phyloP scores from a whole-genome alignment of 768 basidiomycete genomes.

The Collybia sordida region DNA sequence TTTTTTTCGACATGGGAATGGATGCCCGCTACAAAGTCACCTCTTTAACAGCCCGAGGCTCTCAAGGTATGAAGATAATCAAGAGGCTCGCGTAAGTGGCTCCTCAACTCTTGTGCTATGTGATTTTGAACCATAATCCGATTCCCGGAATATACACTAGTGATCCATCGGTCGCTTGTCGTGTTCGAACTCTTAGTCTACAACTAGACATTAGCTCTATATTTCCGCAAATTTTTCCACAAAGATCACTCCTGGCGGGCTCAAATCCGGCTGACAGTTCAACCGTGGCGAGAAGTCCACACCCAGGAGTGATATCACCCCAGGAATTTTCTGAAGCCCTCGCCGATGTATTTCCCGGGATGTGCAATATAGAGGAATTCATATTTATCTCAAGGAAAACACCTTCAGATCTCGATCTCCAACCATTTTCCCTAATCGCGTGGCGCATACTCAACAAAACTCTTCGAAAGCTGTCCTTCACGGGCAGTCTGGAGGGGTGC shows the following conservation, averaged over 20 bases:
- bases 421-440: conserved; percentile 31
- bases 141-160: conserved; percentile 13
- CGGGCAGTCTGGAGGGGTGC: conserved; percentile 35
- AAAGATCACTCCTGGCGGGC: conserved; percentile 9
- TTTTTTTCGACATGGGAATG: conserved; percentile 31
- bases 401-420: conserved; percentile 26
- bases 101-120: not conserved
- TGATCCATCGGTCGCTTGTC: conserved; percentile 18
- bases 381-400: conserved; percentile 41
- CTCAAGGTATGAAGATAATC: conserved; percentile 12
- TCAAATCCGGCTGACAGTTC: not conserved
- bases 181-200: conserved; percentile 14
- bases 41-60: conserved; percentile 19
- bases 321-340: conserved; percentile 26
- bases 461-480: conserved; percentile 32
- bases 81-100: conserved; percentile 19
- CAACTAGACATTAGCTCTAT: conserved; percentile 1
- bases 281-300: too few species aligned
- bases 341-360: conserved; percentile 26
- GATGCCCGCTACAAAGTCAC: conserved; percentile 25
- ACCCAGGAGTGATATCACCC: conserved; percentile 12
- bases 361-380: conserved; percentile 32
- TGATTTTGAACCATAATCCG: not conserved
- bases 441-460: conserved; percentile 40
- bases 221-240: not conserved